Conservation (phyloP, 345 rosid species). For the Excoecaria agallocha region DNA sequence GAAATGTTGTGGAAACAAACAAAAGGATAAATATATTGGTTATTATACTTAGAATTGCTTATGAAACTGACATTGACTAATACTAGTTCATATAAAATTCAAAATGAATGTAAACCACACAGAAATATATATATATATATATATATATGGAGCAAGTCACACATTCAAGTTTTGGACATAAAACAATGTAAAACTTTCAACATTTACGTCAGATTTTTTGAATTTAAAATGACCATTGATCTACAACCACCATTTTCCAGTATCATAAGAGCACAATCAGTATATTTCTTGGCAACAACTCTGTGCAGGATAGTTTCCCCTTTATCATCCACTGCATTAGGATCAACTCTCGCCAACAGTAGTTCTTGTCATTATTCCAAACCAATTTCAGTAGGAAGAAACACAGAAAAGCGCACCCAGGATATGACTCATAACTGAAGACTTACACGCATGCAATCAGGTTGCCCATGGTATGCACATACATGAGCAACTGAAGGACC, state of each 20-base stretch:
- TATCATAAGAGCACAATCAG: slow-evolving; percentile 88
- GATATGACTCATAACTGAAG: slow-evolving; percentile 14
- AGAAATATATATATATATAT: no score
- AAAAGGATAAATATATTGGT: no score
- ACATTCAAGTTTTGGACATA: background rate
- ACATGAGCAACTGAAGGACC: slow-evolving; percentile 98
- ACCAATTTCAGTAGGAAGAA: slow-evolving; percentile 15
- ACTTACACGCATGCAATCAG: slow-evolving; percentile 97
- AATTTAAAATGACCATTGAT: slow-evolving; percentile 79
- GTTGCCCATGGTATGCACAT: slow-evolving; percentile 98
- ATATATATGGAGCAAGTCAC: no score
- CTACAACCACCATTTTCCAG: slow-evolving; percentile 85
- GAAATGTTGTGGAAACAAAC: no score
- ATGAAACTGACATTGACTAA: no score
- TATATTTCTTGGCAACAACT: slow-evolving; percentile 82
- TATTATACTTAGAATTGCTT: no score
- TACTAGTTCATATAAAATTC: no score
- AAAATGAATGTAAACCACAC: no score
- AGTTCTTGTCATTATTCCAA: slow-evolving; percentile 58
- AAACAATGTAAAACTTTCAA: background rate
- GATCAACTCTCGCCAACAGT: slow-evolving; percentile 94
- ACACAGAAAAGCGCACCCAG: background rate
- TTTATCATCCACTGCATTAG: slow-evolving; percentile 96
- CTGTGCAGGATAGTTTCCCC: slow-evolving; percentile 94
- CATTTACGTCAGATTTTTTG: slow-evolving; percentile 78